Conservation (phyloP, 1,284 basidiomycete genomes). For the Neotropicomus parvogracilis region DNA sequence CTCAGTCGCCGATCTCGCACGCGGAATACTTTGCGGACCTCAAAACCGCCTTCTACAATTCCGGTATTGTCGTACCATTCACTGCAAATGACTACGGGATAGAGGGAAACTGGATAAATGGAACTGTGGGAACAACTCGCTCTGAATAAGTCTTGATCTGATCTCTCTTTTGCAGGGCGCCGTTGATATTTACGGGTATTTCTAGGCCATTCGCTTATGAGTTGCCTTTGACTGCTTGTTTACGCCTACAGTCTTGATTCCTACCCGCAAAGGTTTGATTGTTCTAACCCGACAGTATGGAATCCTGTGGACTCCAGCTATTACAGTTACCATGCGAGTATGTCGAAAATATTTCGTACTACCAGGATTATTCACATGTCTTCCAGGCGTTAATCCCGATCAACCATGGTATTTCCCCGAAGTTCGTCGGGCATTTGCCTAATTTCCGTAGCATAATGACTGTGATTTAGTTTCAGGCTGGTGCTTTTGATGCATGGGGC, state of each 20-base stretch:
- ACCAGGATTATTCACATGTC: constrained; percentile 5
- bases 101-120: constrained; percentile 64
- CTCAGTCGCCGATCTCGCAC: constrained; percentile 42
- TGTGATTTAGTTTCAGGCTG: constrained; percentile 58
- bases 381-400: constrained; percentile 25
- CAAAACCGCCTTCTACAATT: constrained; percentile 50
- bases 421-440: constrained; percentile 15
- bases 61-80: constrained; percentile 63
- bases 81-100: constrained; percentile 70
- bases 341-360: background rate
- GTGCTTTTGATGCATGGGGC: constrained; percentile 73
- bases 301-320: constrained; percentile 29
- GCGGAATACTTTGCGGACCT: constrained; percentile 68
- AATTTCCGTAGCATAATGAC: constrained; percentile 8
- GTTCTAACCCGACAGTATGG: constrained; percentile 32
- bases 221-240: constrained; percentile 4
- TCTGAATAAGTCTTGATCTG: background rate
- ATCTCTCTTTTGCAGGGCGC: constrained; percentile 36
- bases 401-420: constrained; percentile 35
- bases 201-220: background rate
- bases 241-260: constrained; percentile 25
- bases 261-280: constrained; percentile 35
- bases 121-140: constrained; percentile 38
- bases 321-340: constrained; percentile 30
- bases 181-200: constrained; percentile 53